Base-by-base conservation (phyloP, 139 green algal species). In the Auxenochlorella pyrenoidosa region DNA sequence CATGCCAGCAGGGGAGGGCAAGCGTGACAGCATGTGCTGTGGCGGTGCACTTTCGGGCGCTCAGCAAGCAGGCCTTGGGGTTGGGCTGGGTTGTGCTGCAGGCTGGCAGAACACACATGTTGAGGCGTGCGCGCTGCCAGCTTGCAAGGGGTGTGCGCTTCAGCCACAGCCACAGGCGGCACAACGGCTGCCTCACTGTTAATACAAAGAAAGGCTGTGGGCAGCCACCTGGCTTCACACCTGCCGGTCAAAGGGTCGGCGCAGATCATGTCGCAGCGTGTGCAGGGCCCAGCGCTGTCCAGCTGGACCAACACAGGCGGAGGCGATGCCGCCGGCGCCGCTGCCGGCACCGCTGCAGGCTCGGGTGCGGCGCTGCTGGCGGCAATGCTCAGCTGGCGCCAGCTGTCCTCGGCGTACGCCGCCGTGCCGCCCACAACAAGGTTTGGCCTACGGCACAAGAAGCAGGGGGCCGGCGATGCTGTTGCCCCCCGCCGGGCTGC, bases 361-460 rank as follows among this genome's bases (percentile, higher is more conserved):
- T 22, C 5, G 10, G 32, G 19, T 54, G 3, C 78, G 38, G 90
- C 82, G 13, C 28, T 19, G 8, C 41, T 12, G 3, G 24, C 21
- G n/a, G 81, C 83, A 13, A 95, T 79, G 18, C 15, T 8, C 36
- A 96, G 65, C 24, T 13, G 16, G 0, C 6, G 0, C 95, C 94
- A 97, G 13, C 26, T 26, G 68, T 97, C 94, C 79, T 97, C 94
- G 5, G 43, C 87, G 76, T 94, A 97, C 0, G 94, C 63, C 32
- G 51, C 10, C 51, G 6, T 41, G 4, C 85, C 90, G 15, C 40
- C 70, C 5, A 97, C 88, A n/a, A 97, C 90, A 12, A 97, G 66
- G 85, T 97, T 97, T 43, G 95, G 94, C 60, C 95, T 89, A 80
- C 96, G 95, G 30, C 43, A 36, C 5, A 28, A 16, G 59, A 75